Conservation (phyloP, 805 yeast species). For the Yamadazyma endophytica region DNA sequence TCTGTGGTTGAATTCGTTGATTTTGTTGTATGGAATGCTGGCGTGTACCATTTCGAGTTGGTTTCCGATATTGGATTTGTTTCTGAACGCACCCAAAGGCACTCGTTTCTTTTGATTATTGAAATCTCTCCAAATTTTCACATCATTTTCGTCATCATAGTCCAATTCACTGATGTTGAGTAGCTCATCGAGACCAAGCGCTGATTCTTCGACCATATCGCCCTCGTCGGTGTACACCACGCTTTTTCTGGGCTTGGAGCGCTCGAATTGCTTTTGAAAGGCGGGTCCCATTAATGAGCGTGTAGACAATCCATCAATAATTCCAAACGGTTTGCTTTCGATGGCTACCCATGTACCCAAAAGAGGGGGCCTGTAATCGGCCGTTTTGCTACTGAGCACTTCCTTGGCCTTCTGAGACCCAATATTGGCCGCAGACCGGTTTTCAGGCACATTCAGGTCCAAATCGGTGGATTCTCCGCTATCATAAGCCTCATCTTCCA, state of each 20-base stretch:
- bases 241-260: slow-evolving; percentile 16
- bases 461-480: slow-evolving; percentile 95
- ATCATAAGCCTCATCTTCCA: slow-evolving; percentile 34
- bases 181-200: slow-evolving; percentile 66
- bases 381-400: slow-evolving; percentile 80
- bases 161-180: slow-evolving; percentile 86
- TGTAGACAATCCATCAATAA: slow-evolving; percentile 91
- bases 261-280: slow-evolving; percentile 8
- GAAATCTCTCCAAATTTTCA: slow-evolving; percentile 43
- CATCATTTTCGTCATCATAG: slow-evolving; percentile 60
- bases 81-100: slow-evolving; percentile 88
- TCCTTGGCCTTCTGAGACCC: slow-evolving; percentile 90
- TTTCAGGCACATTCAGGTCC: slow-evolving; percentile 76
- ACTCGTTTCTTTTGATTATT: slow-evolving; percentile 46
- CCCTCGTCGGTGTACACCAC: slow-evolving; percentile 11
- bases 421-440: slow-evolving; percentile 44
- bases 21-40: slow-evolving; percentile 20
- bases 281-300: slow-evolving; percentile 50
- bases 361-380: slow-evolving; percentile 85
- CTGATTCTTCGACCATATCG: slow-evolving; percentile 40
- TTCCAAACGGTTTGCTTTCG: slow-evolving; percentile 78
- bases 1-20: slow-evolving; percentile 22
- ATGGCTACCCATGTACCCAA: slow-evolving; percentile 89
- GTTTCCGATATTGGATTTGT: slow-evolving; percentile 42
- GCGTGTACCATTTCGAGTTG: slow-evolving; percentile 14